Evolutionary conservation across 192 early-diverging fungal genomes (phyloP).

Genomic region (Backusella macrospora): DNA sequence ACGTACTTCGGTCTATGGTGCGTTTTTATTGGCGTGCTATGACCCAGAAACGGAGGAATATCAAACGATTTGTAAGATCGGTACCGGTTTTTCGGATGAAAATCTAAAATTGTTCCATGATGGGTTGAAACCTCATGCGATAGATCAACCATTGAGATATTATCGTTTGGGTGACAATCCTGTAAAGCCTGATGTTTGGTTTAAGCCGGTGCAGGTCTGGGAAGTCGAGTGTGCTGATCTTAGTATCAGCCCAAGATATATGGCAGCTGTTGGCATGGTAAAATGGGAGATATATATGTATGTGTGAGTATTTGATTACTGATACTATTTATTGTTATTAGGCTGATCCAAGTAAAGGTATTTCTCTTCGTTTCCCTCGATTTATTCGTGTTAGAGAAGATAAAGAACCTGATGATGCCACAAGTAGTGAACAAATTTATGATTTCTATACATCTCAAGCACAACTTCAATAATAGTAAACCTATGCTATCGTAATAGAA

Average conservation of each 20-base stretch:
- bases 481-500: too few relatives aligned
- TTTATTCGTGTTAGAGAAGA: constrained; percentile 96
- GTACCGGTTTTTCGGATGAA: constrained; percentile 95
- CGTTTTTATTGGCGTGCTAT: constrained; percentile 95
- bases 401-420: constrained; percentile 92
- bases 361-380: constrained; percentile 96
- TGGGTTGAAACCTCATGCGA: constrained; percentile 74
- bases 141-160: constrained; percentile 77
- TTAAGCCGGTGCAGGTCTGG: constrained; percentile 90
- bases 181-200: constrained; percentile 95
- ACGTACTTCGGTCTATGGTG: constrained; percentile 94
- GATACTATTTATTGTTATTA: constrained; percentile 33
- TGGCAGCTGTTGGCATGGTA: constrained; percentile 85
- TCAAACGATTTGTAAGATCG: constrained; percentile 98
- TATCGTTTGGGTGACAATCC: constrained; percentile 76
- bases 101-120: constrained; percentile 74
- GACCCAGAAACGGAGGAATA: constrained; percentile 94
- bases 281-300: constrained; percentile 4
- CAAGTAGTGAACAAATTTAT: constrained; percentile 70
- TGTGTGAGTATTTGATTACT: neutral
- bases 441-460: constrained; percentile 27
- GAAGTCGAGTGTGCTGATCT: constrained; percentile 97
- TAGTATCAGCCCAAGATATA: constrained; percentile 93
- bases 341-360: constrained; percentile 83
- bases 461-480: neutral